Percentiles rank a stretch among this genome's conserved stretches.
These are phyloP conservation scores for Nicotiana otophora DNA, from an alignment of 257 asterid species.

Conservation along the genomic window DNA sequence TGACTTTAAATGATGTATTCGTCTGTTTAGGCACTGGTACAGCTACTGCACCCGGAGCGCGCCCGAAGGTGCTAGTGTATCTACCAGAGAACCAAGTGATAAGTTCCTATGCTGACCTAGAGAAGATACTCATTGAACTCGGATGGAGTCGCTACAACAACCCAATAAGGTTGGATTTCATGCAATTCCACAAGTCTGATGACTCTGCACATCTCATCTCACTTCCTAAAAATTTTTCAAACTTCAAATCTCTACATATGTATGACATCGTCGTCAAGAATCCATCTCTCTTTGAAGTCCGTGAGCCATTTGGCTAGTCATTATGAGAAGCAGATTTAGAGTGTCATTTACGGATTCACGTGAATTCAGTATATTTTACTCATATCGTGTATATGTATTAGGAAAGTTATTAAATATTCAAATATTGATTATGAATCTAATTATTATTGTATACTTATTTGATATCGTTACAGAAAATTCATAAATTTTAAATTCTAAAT, in stretches of 20 bases:
- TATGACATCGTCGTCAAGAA: constrained; percentile 41
- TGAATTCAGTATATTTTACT: no score
- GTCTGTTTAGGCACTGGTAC: constrained; percentile 11
- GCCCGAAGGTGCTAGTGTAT: constrained; percentile 28
- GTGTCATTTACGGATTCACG: no score
- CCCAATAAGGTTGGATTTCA: constrained; percentile 16
- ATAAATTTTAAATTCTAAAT: no score
- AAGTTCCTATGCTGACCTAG: constrained; percentile 26
- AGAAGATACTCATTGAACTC: constrained; percentile 18
- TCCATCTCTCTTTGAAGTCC: constrained; percentile 36
- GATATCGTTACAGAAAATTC: no score
- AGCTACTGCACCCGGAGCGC: constrained; percentile 34
- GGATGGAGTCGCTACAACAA: constrained; percentile 29
- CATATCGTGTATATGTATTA: no score
- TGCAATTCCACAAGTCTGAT: constrained; percentile 31
- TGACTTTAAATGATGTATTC: not conserved
- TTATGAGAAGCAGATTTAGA: no score
- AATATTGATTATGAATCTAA: no score
- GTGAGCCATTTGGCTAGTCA: not conserved
- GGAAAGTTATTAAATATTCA: no score
- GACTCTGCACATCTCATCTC: constrained; percentile 31
- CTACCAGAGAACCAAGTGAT: constrained; percentile 25
- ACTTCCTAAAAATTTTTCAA: constrained; percentile 22
- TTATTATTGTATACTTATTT: no score
- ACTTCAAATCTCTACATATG: constrained; percentile 25